Conservation (phyloP, 1,139 yeast species). For the Yamadazyma atlantica region DNA sequence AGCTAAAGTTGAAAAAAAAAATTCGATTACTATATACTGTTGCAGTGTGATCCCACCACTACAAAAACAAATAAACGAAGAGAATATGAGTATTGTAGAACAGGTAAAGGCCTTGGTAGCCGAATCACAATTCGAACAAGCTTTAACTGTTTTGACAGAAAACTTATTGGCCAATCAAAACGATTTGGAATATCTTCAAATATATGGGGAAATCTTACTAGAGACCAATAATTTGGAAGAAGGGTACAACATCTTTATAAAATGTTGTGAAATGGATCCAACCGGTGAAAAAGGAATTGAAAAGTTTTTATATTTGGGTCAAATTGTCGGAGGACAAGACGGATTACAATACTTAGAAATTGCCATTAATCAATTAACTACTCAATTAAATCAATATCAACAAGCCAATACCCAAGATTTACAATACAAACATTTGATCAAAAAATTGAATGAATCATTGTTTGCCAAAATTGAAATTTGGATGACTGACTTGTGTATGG, state of each 20-base stretch:
- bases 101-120: slow-evolving; percentile 33
- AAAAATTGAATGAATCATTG: slow-evolving; percentile 68
- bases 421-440: slow-evolving; percentile 31
- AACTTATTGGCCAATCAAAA: slow-evolving; percentile 25
- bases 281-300: slow-evolving; percentile 64
- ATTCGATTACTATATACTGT: no score
- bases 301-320: slow-evolving; percentile 88
- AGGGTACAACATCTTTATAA: slow-evolving; percentile 66
- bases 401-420: slow-evolving; percentile 20
- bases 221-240: slow-evolving; percentile 77
- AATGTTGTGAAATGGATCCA: slow-evolving; percentile 70
- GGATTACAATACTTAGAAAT: slow-evolving; percentile 67
- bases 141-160: slow-evolving; percentile 35
- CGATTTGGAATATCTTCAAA: slow-evolving; percentile 34
- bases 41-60: no score
- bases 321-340: slow-evolving; percentile 78
- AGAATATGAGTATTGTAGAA: slow-evolving; percentile 14
- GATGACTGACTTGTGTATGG: slow-evolving; percentile 99
- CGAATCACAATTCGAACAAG: slow-evolving; percentile 42
- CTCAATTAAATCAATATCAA: slow-evolving; percentile 40
- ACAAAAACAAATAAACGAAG: not conserved
- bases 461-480: slow-evolving; percentile 91
- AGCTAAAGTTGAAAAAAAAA: slow-evolving; percentile 6
- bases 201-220: slow-evolving; percentile 71
- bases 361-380: slow-evolving; percentile 54